Evolutionary conservation across 2,329 filamentous ascomycete species (phyloP), one percentile per base, ranked within the genome.

Genomic region (Thelonectria olida): DNA sequence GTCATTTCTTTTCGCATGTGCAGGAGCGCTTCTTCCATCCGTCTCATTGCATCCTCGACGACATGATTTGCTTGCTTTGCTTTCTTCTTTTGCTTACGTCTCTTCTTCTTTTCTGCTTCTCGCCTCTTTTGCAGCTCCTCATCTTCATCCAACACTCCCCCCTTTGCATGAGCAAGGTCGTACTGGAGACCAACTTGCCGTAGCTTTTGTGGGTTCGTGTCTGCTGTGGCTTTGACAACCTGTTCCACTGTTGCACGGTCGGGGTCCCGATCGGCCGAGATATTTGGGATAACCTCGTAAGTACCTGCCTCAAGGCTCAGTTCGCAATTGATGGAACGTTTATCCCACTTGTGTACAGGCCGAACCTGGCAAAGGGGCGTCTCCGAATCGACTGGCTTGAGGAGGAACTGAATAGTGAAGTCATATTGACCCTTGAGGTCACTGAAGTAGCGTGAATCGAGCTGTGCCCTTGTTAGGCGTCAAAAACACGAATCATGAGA

Each of bases 211-310:
- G 89, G 87, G 34, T 81, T 81, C 8, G 64, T 68, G 41, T 79
- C 76, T 5, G 76, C 78, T 7, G 70, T 73, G 8, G 79, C 78
- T 15, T 81, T 82, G 38, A 92, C 85, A 0, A 88, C 82, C 28
- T 90, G 83, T 61, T 90, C 86, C 0, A 88, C 83, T 0, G 85
- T 83, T 2, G 79, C 77, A 2, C 75, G 71, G 4, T 75, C 72
- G 7, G 81, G 76, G 8, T 81, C 80, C 12, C 78, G 71, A 25
- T 71, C 70, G 0, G 90, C 88, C 5, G 85, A 88, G 66, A 92
- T 84, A 72, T 90, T 92, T 69, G 91, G 85, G 8, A 92, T 78
- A 0, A 93, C 85, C 42, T 86, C 85, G 75, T 92, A 93, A 15
- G 80, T 84, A 6, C 90, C 90, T 0, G 89, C 82, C 28, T 91